These are phyloP conservation scores for Xylariaceae sp. DNA, from an alignment of 2,329 filamentous ascomycete genomes.

Conservation along the genomic window DNA sequence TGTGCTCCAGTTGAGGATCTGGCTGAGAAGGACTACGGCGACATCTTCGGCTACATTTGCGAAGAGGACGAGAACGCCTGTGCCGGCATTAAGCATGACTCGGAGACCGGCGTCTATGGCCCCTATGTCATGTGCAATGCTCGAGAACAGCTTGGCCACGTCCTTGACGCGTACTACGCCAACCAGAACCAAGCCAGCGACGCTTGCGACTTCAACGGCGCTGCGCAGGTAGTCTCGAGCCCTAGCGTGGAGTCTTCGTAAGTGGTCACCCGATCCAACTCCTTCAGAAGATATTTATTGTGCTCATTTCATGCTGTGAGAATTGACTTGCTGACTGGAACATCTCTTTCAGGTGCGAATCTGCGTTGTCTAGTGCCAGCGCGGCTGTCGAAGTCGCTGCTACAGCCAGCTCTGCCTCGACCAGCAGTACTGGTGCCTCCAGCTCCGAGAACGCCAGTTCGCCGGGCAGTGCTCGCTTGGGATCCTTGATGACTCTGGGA, in stretches of 20 bases:
- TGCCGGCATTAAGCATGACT: constrained; percentile 52
- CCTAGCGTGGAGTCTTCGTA: constrained; percentile 18
- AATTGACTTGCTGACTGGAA: constrained; percentile 9
- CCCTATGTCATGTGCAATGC: constrained; percentile 61
- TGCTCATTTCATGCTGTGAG: background rate
- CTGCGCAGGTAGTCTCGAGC: constrained; percentile 37
- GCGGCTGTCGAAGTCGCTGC: constrained; percentile 28
- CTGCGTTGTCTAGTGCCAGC: constrained; percentile 45
- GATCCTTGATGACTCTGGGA: constrained; percentile 40
- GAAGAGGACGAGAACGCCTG: constrained; percentile 46
- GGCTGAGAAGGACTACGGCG: constrained; percentile 47
- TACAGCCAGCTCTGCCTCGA: constrained; percentile 22
- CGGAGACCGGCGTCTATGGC: constrained; percentile 52
- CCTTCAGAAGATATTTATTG: background rate
- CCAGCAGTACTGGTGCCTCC: constrained; percentile 9
- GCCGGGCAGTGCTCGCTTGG: constrained; percentile 30
- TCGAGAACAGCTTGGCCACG: constrained; percentile 56
- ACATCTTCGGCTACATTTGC: constrained; percentile 35
- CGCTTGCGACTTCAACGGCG: constrained; percentile 57
- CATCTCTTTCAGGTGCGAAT: constrained; percentile 32
- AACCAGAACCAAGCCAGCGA: constrained; percentile 41
- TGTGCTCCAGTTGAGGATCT: constrained; percentile 56
- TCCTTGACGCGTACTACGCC: constrained; percentile 55
- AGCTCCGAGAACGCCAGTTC: constrained; percentile 15
- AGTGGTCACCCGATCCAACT: constrained; percentile 3